Evolutionary conservation across 1,139 yeast species (phyloP), one percentile per base, ranked within the genome.

Genomic region (Scheffersomyces stambukii): DNA sequence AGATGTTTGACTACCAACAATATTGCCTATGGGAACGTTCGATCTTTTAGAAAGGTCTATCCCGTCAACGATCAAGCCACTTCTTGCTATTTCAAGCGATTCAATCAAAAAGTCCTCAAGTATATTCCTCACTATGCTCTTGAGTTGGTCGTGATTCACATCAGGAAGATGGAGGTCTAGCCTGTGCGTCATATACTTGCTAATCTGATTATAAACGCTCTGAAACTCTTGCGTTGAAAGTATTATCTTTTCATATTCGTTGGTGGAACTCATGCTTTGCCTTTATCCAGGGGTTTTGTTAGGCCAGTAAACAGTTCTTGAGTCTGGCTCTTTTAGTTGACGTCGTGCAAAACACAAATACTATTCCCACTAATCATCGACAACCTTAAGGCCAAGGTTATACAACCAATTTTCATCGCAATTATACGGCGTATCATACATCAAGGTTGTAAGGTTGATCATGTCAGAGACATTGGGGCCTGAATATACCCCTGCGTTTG

Each of bases 401-500:
- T n/a, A n/a, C n/a, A n/a, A n/a, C n/a, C n/a, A n/a, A n/a, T n/a
- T n/a, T n/a, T n/a, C n/a, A n/a, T n/a, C n/a, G n/a, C n/a, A n/a
- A n/a, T n/a, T n/a, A n/a, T n/a, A n/a, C n/a, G n/a, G n/a, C n/a
- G n/a, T n/a, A n/a, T n/a, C n/a, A n/a, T n/a, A n/a, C n/a, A n/a
- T n/a, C n/a, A n/a, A n/a, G n/a, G n/a, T n/a, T n/a, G n/a, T n/a
- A n/a, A n/a, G n/a, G n/a, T n/a, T n/a, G n/a, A n/a, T n/a, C n/a
- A 58, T 60, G 65, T 56, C 65, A 19, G 61, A 45, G 26, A 38
- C 50, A 29, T 41, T 57, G 31, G 43, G 43, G 19, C 70, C 65
- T 40, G 89, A 80, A 52, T 80, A 75, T 52, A 70, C 84, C 19
- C 96, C 96, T 28, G 77, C 78, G 21, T 88, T 81, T 63, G 96